Conservation (phyloP, 768 basidiomycete genomes). For the Lactarius trivialis region DNA sequence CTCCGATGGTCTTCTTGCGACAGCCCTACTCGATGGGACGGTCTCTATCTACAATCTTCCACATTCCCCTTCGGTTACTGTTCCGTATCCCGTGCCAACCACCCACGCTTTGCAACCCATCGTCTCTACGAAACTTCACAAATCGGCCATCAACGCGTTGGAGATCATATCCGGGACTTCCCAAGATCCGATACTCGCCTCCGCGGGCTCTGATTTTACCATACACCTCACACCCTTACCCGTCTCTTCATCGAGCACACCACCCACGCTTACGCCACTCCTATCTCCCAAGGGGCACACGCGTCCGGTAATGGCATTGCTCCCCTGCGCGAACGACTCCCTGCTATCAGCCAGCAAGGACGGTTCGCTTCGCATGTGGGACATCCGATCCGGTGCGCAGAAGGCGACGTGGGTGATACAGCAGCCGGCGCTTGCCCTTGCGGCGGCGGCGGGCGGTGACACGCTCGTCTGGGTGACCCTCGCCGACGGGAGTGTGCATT, state of each 20-base stretch:
- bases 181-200: conserved; percentile 11
- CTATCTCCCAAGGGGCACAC: conserved; percentile 15
- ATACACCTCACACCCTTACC: conserved; percentile 18
- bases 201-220: conserved; percentile 21
- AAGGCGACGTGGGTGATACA: conserved; percentile 11
- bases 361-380: conserved; percentile 21
- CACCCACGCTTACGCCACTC: conserved; percentile 8
- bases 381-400: conserved; percentile 13
- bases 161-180: conserved; percentile 13
- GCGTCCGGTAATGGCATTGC: conserved; percentile 16
- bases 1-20: conserved; percentile 15
- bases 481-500: conserved; percentile 11
- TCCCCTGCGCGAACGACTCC: conserved; percentile 1
- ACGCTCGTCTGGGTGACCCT: conserved; percentile 13
- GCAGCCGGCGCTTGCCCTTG: conserved; percentile 6
- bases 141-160: conserved; percentile 19
- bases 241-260: not conserved
- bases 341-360: conserved; percentile 19
- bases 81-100: conserved; percentile 10
- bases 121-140: conserved; percentile 15
- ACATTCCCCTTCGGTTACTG: not conserved
- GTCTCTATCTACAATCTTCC: conserved; percentile 18
- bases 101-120: conserved; percentile 3
- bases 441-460: not conserved
- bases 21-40: conserved; percentile 21